Base-by-base conservation (phyloP, 352 stramenopile genomes). In the Pythium monospermum region DNA sequence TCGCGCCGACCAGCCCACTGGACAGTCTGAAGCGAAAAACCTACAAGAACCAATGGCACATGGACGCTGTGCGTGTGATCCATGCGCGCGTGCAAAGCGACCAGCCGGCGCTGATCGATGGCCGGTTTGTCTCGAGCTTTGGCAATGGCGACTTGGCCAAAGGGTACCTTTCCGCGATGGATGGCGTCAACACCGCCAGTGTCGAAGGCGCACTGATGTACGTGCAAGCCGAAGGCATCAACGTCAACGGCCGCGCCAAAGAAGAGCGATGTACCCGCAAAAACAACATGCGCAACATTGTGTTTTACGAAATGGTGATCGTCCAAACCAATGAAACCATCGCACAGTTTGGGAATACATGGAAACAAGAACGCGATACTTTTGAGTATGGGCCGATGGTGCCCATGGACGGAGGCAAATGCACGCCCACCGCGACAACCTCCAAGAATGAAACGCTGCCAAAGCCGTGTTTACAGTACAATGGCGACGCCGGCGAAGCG, bases 131-230 rank as follows among this genome's bases (percentile, higher is more conserved):
- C 6, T 91, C 79, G 15, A 76, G 58, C 52, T 91, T 78, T 48
- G 52, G 32, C 12, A 74, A 66, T 19, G 61, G 50, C 39, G 68
- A 86, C 6, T 66, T 87, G 7, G 60, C 76, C 10, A 67, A 68
- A 12, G 79, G 76, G 0, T 91, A 91, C 64, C 37, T 76, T 13
- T 75, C 68, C n/a, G 69, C 58, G 10, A 60, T 69, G 54, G 61
- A 69, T 50, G 59, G 31, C 4, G 61, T 69, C 26, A 69, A 69
- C 55, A 64, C 50, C 19, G 61, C 61, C 5, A 64, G 54, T 21
- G 76, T 93, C 0, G 79, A 91, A 40, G 82, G 82, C 13, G 69
- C 76, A 4, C 72, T 93, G 45, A 90, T 91, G 77, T 93, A 89
- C 52, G 78, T 93, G 4, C 79, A 91, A 61, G 78, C 79, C 1